Conservation (phyloP, 2,329 filamentous ascomycete genomes). For the Aspergillus sp. region DNA sequence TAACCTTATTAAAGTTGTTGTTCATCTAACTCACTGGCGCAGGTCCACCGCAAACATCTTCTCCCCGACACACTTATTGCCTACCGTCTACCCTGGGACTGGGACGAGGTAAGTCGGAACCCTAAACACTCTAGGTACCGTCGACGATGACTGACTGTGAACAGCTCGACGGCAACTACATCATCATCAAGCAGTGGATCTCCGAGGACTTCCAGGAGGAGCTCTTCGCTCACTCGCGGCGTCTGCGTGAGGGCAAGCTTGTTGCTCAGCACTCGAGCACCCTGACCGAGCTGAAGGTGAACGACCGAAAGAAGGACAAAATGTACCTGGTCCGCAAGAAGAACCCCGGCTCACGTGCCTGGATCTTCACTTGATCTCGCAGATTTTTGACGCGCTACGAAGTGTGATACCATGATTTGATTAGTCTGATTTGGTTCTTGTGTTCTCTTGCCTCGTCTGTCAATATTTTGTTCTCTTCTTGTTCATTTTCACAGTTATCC, state of each 20-base stretch:
- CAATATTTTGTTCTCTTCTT: not conserved
- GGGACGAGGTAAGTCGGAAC: slow-evolving; percentile 44
- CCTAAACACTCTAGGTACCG: no score
- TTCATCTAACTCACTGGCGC: slow-evolving; percentile 13
- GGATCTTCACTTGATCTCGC: slow-evolving; percentile 36
- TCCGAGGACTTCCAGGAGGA: slow-evolving; percentile 70
- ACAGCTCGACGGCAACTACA: slow-evolving; percentile 63
- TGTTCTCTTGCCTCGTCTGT: not conserved
- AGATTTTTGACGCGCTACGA: not conserved
- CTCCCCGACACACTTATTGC: slow-evolving; percentile 48
- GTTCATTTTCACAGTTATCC: not conserved
- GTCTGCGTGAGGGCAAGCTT: slow-evolving; percentile 58
- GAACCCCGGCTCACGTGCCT: slow-evolving; percentile 36
- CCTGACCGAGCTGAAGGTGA: slow-evolving; percentile 45
- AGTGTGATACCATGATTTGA: slow-evolving; percentile 6
- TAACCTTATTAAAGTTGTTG: no score
- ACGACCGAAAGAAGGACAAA: slow-evolving; percentile 46
- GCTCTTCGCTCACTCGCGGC: slow-evolving; percentile 70
- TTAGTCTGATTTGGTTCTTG: not conserved
- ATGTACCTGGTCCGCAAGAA: slow-evolving; percentile 51
- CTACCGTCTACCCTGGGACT: slow-evolving; percentile 51
- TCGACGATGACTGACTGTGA: slow-evolving; percentile 4
- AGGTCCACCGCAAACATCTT: slow-evolving; percentile 50
- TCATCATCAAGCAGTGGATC: slow-evolving; percentile 74
- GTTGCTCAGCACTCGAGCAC: slow-evolving; percentile 38